These are phyloP conservation scores for Penicillium janthinellum DNA, from an alignment of 2,329 filamentous ascomycete species.

Conservation along the genomic window DNA sequence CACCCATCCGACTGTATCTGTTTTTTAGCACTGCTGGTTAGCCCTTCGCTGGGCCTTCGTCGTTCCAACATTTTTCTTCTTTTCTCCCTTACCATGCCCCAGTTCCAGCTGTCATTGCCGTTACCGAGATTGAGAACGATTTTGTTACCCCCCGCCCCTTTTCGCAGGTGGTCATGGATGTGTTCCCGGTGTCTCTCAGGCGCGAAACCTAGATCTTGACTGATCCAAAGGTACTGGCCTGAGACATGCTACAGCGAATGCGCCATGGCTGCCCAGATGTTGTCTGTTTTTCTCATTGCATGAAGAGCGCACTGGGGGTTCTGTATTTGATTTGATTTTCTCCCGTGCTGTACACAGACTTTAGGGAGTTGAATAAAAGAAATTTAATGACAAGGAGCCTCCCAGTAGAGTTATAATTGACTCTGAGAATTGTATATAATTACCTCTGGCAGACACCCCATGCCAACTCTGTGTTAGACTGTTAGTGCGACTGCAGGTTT, in stretches of 20 bases:
- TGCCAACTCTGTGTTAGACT: background rate
- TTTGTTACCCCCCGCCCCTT: constrained; percentile 21
- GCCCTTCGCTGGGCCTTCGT: constrained; percentile 19
- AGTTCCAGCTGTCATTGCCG: constrained; percentile 25
- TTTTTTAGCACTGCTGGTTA: constrained; percentile 28
- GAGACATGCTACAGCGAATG: background rate
- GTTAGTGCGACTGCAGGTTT: no score
- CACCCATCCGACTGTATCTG: constrained; percentile 38
- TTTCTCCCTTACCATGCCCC: constrained; percentile 17
- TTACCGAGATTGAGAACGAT: constrained; percentile 36
- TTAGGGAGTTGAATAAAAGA: constrained; percentile 24
- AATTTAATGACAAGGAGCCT: constrained; percentile 19
- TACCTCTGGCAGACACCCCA: background rate
- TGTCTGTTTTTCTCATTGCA: constrained; percentile 27
- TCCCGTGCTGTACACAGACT: constrained; percentile 37
- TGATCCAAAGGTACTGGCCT: background rate
- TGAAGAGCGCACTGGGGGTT: constrained; percentile 31
- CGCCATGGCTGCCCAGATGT: constrained; percentile 10
- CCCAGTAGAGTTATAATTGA: background rate
- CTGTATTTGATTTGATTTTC: constrained; percentile 30
- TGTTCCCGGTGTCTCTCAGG: constrained; percentile 22
- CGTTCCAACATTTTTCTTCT: constrained; percentile 19
- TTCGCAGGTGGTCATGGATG: constrained; percentile 16
- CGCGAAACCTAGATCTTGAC: constrained; percentile 17
- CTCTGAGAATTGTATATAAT: background rate